Conservation (phyloP, 371 early-diverging fungal genomes). For the Syncephalis plumigaleata region DNA sequence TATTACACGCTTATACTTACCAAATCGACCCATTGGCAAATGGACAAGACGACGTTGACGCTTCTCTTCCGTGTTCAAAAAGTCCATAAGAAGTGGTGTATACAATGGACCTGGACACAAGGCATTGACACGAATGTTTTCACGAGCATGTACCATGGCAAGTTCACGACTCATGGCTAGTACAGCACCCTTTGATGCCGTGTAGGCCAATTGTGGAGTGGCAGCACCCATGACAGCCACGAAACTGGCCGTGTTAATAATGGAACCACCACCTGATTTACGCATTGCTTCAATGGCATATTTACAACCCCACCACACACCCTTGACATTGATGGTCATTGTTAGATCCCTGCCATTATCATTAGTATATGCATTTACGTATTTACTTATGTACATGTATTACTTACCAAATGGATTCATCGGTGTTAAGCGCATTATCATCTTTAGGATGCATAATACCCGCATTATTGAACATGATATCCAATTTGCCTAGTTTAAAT, state of each 20-base stretch:
- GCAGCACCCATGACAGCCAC: slow-evolving; percentile 73
- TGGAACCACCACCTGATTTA: slow-evolving; percentile 48
- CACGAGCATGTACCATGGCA: slow-evolving; percentile 74
- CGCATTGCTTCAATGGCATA: slow-evolving; percentile 67
- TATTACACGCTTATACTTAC: slow-evolving; percentile 15
- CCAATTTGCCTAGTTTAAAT: slow-evolving; percentile 33
- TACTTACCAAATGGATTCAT: slow-evolving; percentile 57
- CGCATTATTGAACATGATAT: slow-evolving; percentile 79
- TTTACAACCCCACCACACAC: slow-evolving; percentile 84
- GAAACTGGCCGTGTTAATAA: slow-evolving; percentile 79
- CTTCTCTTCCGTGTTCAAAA: slow-evolving; percentile 72
- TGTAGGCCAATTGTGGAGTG: slow-evolving; percentile 82
- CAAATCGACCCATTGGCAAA: slow-evolving; percentile 76
- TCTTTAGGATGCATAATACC: slow-evolving; percentile 82
- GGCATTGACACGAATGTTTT: slow-evolving; percentile 74
- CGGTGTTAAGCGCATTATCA: slow-evolving; percentile 61
- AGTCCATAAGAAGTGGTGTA: slow-evolving; percentile 71
- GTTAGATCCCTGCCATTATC: slow-evolving; percentile 32
- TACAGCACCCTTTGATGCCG: slow-evolving; percentile 80
- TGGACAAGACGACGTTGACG: slow-evolving; percentile 65
- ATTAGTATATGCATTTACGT: not conserved
- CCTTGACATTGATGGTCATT: slow-evolving; percentile 76
- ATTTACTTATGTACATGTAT: not conserved
- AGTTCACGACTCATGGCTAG: slow-evolving; percentile 76
- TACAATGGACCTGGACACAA: slow-evolving; percentile 79